Percentiles rank a stretch among this genome's conserved stretches.
Evolutionary conservation across 352 stramenopile species (phyloP).

Genomic region (Globisporangium heterothallicum): DNA sequence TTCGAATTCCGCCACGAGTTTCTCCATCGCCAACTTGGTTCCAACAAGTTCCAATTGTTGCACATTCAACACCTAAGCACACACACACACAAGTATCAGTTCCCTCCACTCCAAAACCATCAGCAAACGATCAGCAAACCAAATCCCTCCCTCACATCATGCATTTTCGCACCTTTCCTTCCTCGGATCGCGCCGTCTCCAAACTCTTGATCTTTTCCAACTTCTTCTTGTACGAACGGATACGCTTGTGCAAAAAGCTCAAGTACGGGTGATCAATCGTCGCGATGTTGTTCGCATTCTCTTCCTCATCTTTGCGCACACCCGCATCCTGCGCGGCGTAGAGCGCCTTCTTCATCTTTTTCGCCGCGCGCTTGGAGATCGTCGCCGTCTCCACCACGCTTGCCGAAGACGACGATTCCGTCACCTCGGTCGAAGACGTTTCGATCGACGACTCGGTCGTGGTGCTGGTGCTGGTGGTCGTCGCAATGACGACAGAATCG

Average conservation of each 20-base stretch:
- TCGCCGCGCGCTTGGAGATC: conserved; percentile 22
- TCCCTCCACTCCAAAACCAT: not conserved
- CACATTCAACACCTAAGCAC: conserved; percentile 46
- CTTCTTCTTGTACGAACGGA: conserved; percentile 81
- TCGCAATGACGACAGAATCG: not conserved
- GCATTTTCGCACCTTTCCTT: conserved; percentile 35
- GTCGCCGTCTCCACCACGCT: conserved; percentile 1
- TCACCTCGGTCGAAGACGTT: too few species aligned
- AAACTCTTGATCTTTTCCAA: conserved; percentile 79
- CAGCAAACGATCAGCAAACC: too few species aligned
- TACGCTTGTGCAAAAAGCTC: conserved; percentile 77
- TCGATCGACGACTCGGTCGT: too few species aligned
- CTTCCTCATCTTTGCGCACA: conserved; percentile 26
- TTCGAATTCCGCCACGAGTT: conserved; percentile 71
- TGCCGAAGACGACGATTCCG: not conserved
- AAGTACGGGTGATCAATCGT: conserved; percentile 73
- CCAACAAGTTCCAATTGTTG: conserved; percentile 72
- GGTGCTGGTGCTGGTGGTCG: not conserved
- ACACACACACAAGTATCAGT: not conserved
- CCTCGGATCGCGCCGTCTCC: conserved; percentile 32
- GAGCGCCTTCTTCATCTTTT: conserved; percentile 24
- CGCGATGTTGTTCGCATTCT: conserved; percentile 28
- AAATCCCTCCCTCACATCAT: not conserved
- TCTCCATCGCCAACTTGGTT: conserved; percentile 60
- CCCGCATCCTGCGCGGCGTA: not conserved